Evolutionary conservation across 176 grass and related monocot species (phyloP), one percentile per base, ranked within the genome.

Genomic region (Ampelocalamus luodianensis): DNA sequence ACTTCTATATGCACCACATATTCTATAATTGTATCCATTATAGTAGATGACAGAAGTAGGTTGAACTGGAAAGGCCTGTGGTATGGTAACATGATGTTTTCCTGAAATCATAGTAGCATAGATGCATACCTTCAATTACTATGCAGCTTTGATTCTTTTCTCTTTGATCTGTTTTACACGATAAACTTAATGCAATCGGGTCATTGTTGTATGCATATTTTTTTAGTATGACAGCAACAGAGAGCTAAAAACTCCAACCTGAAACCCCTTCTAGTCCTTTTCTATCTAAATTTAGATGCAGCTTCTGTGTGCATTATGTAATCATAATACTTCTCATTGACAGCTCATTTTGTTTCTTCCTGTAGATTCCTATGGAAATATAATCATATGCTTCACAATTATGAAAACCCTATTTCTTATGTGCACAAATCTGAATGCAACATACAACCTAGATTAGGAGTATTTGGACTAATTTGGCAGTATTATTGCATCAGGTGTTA

Each of bases 361-460:
- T 34, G 32, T 34, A 1, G 32, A 34, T 58, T 82, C 16, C 17
- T 50, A 10, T 43, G 53, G 43, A 26, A 48, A 78, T 59, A 73
- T 49, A 37, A 23, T 55, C 14, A 50, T 79, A 23, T 8, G 20
- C 17, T 4, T 83, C 3, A 16, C 27, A 60, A 32, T 29, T 76
- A 42, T 62, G 23, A 40, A 70, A 87, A 71, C 40, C 29, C 62
- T 22, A 70, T 62, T 40, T 6, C 22, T 71, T 37, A 24, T 55
- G 18, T 69, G 9, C 66, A 82, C 14, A 80, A 74, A 39, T 76
- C 71, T 75, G 81, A 81, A 88, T 68, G 59, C 11, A 42, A 55
- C 61, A 90, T 72, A 65, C 75, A 45, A 67, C 61, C 78, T 72
- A 92, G 36, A 48, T 85, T 54, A 69, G 24, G n/a, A 76, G 45